A percentile compares a stretch with the other conserved stretches of the same genome.
Conservation (phyloP, 768 basidiomycete species). For the Suillus occidentalis region DNA sequence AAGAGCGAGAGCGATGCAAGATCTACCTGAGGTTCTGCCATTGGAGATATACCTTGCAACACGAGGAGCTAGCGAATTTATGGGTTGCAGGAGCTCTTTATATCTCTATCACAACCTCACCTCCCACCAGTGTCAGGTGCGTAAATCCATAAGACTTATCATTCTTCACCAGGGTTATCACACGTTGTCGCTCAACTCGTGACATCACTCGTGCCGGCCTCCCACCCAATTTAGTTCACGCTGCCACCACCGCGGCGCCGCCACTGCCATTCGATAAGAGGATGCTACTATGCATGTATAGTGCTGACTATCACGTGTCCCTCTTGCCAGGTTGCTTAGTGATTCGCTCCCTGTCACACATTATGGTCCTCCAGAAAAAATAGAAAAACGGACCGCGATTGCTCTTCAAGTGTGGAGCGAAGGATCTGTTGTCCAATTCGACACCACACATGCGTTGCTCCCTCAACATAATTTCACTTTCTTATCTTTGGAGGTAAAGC, state of each 20-base stretch:
- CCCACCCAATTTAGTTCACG: not conserved
- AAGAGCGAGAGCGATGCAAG: slow-evolving; percentile 41
- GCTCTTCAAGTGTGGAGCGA: not conserved
- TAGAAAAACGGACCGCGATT: not conserved
- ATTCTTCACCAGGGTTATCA: not conserved
- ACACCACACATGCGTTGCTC: not conserved
- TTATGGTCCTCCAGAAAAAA: not conserved
- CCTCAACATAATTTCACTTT: not conserved
- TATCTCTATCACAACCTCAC: not conserved
- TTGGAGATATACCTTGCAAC: not conserved
- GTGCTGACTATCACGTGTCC: not conserved
- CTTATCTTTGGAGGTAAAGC: not conserved
- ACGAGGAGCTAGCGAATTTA: not conserved
- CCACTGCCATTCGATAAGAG: not conserved
- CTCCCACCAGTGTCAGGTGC: slow-evolving; percentile 1
- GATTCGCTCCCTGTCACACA: not conserved
- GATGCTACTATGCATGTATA: not conserved
- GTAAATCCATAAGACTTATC: not conserved
- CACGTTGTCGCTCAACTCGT: not conserved
- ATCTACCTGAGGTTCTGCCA: slow-evolving; percentile 9
- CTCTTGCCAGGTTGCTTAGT: not conserved
- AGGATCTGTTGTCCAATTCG: not conserved
- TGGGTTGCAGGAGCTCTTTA: not conserved
- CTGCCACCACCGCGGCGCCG: not conserved
- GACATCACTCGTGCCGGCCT: not conserved